Evolutionary conservation across 2,329 filamentous ascomycete species (phyloP).

Genomic region (Neonectria punicea): DNA sequence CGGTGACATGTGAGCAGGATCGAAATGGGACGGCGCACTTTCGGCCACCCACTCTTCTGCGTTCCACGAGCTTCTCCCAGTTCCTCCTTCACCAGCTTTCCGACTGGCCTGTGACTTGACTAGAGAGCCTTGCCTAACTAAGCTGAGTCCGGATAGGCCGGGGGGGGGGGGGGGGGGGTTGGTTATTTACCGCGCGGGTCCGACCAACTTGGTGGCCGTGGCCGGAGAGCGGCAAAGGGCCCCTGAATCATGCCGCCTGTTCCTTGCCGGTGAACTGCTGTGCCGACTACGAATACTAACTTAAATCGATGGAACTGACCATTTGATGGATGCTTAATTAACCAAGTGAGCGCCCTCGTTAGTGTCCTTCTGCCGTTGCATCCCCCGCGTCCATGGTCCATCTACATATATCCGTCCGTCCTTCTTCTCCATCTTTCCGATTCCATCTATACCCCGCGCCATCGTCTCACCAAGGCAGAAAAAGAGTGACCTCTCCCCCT

Average conservation of each 20-base stretch:
- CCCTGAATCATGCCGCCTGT: conserved; percentile 34
- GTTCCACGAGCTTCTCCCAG: conserved; percentile 16
- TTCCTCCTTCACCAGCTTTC: not conserved
- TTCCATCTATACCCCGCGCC: conserved; percentile 23
- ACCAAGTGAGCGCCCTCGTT: not conserved
- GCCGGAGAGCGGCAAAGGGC: conserved; percentile 28
- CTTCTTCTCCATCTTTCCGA: conserved; percentile 19
- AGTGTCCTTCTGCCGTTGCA: conserved; percentile 10
- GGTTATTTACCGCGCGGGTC: conserved; percentile 43
- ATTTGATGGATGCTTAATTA: not conserved
- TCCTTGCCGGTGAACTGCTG: not conserved
- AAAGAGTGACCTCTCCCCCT: conserved; percentile 18
- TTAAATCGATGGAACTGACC: not conserved
- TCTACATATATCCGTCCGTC: conserved; percentile 2
- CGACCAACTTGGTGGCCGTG: conserved; percentile 27
- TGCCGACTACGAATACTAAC: not conserved
- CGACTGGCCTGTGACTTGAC: not conserved
- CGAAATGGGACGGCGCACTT: conserved; percentile 16
- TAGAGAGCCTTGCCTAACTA: conserved; percentile 5
- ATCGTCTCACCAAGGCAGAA: not conserved
- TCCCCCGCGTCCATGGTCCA: not conserved
- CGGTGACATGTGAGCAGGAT: conserved; percentile 34
- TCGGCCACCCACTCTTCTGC: conserved; percentile 18
- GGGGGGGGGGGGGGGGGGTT: conserved; percentile 16
- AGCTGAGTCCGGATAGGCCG: conserved; percentile 38